Conservation (phyloP, 1,139 yeast genomes). For the Geotrichum macrosporum region DNA sequence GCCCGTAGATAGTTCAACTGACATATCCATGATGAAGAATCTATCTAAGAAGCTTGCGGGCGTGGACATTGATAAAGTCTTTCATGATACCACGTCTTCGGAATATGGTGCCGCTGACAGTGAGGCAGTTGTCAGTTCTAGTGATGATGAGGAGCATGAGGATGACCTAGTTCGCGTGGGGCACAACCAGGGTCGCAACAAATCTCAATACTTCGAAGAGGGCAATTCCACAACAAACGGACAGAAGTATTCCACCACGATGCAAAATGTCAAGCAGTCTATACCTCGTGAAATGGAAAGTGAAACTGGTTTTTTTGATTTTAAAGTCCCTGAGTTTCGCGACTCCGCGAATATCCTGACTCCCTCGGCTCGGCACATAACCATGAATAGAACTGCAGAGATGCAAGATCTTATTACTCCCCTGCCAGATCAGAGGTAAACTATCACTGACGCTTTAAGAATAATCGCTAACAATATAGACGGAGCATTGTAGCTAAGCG, state of each 20-base stretch:
- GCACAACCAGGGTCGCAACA: neutral
- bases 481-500: slow-evolving; percentile 79
- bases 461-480: slow-evolving; percentile 34
- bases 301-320: slow-evolving; percentile 6
- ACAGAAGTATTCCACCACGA: neutral
- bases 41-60: neutral
- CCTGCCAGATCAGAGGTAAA: slow-evolving; percentile 79
- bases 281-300: neutral
- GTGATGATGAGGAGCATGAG: neutral
- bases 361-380: slow-evolving; percentile 13
- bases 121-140: neutral
- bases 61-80: slow-evolving; percentile 1
- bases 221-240: neutral
- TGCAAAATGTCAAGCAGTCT: neutral
- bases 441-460: slow-evolving; percentile 22
- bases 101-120: neutral
- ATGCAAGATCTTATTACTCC: slow-evolving; percentile 48
- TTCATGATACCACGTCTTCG: neutral
- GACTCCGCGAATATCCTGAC: neutral
- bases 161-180: neutral
- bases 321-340: slow-evolving; percentile 1
- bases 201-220: neutral
- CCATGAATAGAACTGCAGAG: neutral
- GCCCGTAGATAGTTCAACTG: neutral
- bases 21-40: neutral